phyloP scores from a whole-genome alignment of 139 green algal genomes.

The Micractinium sp. region DNA sequence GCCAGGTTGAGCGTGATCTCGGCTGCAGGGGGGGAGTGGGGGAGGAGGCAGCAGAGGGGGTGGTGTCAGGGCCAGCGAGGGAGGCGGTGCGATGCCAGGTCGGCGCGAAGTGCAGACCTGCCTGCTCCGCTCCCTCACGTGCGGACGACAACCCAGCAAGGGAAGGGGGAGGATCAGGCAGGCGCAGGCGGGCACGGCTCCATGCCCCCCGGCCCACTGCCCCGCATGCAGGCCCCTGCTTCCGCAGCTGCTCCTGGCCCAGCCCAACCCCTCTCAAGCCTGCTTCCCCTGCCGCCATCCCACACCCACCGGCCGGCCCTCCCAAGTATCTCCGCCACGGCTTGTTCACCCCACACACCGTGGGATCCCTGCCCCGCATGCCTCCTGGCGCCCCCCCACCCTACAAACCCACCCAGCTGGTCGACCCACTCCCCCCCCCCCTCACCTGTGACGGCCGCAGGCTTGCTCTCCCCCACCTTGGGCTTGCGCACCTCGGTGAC shows the following conservation, averaged over 20 bases:
- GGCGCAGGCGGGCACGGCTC: too few species aligned
- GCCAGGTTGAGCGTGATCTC: conserved; percentile 67
- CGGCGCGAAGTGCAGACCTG: too few species aligned
- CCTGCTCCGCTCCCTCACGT: too few species aligned
- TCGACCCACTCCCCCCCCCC: conserved; percentile 48
- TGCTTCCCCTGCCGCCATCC: too few species aligned
- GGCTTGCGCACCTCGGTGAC: conserved; percentile 82
- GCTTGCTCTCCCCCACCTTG: conserved; percentile 88
- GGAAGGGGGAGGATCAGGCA: too few species aligned
- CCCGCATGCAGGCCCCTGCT: not conserved
- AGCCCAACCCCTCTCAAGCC: too few species aligned
- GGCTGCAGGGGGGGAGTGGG: conserved; percentile 16
- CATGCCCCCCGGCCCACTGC: not conserved
- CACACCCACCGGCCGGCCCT: too few species aligned
- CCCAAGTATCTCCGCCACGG: too few species aligned
- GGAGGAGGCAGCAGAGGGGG: not conserved
- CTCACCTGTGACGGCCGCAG: conserved; percentile 81
- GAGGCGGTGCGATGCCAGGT: not conserved
- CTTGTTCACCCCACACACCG: not conserved
- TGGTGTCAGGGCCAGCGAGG: not conserved
- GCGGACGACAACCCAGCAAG: too few species aligned
- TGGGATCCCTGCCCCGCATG: not conserved
- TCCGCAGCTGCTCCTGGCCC: too few species aligned
- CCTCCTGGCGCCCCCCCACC: not conserved
- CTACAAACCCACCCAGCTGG: too few species aligned